Percentiles rank a stretch among this genome's conserved stretches.
phyloP scores from a whole-genome alignment of 768 basidiomycete species.

The Pleurotus eryngii region DNA sequence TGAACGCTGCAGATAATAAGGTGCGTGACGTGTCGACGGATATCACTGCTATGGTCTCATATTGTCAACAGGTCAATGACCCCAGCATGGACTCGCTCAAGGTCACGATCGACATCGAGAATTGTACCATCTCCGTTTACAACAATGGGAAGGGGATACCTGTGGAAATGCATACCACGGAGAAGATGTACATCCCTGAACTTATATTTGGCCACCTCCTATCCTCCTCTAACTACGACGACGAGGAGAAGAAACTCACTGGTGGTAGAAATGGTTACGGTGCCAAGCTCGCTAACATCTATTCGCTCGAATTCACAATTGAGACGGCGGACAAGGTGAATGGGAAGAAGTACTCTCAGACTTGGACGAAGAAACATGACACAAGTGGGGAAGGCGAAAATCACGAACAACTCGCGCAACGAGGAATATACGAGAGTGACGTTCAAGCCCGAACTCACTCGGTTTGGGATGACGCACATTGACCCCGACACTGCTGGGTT shows the following conservation, averaged over 20 bases:
- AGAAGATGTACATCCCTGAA: slow-evolving; percentile 95
- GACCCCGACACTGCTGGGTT: slow-evolving; percentile 90
- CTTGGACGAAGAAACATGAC: slow-evolving; percentile 95
- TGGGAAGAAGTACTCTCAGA: slow-evolving; percentile 90
- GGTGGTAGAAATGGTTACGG: slow-evolving; percentile 99
- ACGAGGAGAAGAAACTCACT: slow-evolving; percentile 97
- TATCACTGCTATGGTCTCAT: too few species aligned
- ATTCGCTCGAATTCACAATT: slow-evolving; percentile 92
- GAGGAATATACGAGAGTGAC: slow-evolving; percentile 94
- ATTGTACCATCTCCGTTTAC: slow-evolving; percentile 83
- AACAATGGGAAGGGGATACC: slow-evolving; percentile 98
- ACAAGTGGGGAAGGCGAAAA: slow-evolving; percentile 83
- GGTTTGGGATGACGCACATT: slow-evolving; percentile 89
- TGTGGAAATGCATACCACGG: slow-evolving; percentile 89
- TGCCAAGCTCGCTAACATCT: slow-evolving; percentile 97
- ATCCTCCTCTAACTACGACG: slow-evolving; percentile 96
- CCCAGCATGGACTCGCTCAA: slow-evolving; percentile 88
- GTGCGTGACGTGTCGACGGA: slow-evolving; percentile 35
- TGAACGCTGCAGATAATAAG: slow-evolving; percentile 99
- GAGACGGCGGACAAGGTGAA: slow-evolving; percentile 92
- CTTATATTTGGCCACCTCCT: slow-evolving; percentile 95
- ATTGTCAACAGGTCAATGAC: slow-evolving; percentile 75
- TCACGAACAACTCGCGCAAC: slow-evolving; percentile 82
- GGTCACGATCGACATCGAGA: slow-evolving; percentile 80
- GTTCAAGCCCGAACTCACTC: slow-evolving; percentile 86